Base-by-base conservation (phyloP, 1,139 yeast species). In the Candida glucosophila region DNA sequence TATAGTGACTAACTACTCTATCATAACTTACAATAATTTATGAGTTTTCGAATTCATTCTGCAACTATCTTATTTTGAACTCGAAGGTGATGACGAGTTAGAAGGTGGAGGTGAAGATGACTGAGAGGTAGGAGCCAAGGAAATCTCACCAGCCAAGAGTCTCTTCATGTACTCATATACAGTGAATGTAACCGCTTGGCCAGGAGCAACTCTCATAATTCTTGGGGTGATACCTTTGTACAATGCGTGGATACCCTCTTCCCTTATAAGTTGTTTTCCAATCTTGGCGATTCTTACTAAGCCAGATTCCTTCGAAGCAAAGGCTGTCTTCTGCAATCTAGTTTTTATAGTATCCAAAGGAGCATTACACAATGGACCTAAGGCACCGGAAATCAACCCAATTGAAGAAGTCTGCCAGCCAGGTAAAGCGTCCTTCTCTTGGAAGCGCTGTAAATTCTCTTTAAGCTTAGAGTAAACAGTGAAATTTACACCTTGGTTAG, bases 171-270 rank as follows among this genome's bases (percentile, higher is more conserved):
- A 79, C 58, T 90, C 98, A 57, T 90, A 90, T 25, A 90, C 95
- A 5, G 97, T 90, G 60, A 90, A 90, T 12, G 96, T 92, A 31
- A 90, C 97, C 29, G 97, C 96, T 60, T 90, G 98, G 36, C 98
- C 98, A 13, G 98, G 97, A 11, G 98, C 98, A 30, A 90, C 98
- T 62, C 98, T 80, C 94, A 90, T 86, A 43, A 90, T 90, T 67
- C 98, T 80, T 44, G 98, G 98, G 20, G 96, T 86, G 50, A 90
- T 90, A 62, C 98, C 98, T 58, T 88, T 83, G 65, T 90, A 88
- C 44, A 86, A 71, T 12, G 95, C 95, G 34, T 68, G 67, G 37
- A 77, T 58, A 40, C 96, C 98, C 57, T 88, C 95, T 61, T 85
- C 95, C 50, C 76, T 78, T 41, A 88, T 62, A 53, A 90, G 71